phyloP scores from a whole-genome alignment of 2,329 filamentous ascomycete species.

The Zelopaecilomyces penicillatus region DNA sequence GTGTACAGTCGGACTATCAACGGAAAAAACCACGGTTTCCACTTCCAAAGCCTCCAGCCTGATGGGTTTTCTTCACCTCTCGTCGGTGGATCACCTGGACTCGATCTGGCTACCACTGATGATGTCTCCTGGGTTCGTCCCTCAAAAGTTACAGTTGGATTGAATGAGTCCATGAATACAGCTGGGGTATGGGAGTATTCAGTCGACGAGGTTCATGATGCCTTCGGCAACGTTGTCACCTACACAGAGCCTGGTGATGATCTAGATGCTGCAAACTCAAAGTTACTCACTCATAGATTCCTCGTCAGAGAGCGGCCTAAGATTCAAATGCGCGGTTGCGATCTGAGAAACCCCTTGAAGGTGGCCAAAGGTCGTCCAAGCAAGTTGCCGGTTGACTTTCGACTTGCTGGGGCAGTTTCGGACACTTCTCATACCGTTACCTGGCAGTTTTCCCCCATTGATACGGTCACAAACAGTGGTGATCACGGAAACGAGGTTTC shows the following conservation, averaged over 20 bases:
- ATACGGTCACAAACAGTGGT: constrained; percentile 58
- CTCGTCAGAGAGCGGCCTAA: constrained; percentile 79
- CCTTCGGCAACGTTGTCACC: constrained; percentile 74
- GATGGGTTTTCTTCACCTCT: constrained; percentile 77
- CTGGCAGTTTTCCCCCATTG: constrained; percentile 74
- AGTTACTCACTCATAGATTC: constrained; percentile 67
- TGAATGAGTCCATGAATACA: constrained; percentile 81
- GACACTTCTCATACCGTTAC: constrained; percentile 64
- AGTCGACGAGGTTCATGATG: constrained; percentile 87
- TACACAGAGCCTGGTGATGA: constrained; percentile 63
- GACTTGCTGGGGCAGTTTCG: constrained; percentile 47
- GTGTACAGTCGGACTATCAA: constrained; percentile 88
- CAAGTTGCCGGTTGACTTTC: constrained; percentile 63
- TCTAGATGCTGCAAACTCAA: constrained; percentile 52
- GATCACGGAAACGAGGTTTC: constrained; percentile 57
- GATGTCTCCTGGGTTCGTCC: constrained; percentile 75
- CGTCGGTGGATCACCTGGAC: constrained; percentile 49
- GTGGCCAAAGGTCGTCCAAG: constrained; percentile 66
- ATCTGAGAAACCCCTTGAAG: constrained; percentile 70
- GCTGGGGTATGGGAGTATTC: constrained; percentile 82
- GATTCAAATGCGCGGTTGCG: constrained; percentile 64
- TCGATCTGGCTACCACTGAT: constrained; percentile 54
- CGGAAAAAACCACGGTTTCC: constrained; percentile 70
- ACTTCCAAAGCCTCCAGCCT: constrained; percentile 88
- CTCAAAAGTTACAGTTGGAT: constrained; percentile 65